Evolutionary conservation across 768 basidiomycete genomes (phyloP), one percentile per base, ranked within the genome.

Genomic region (Termitomyces sp.): DNA sequence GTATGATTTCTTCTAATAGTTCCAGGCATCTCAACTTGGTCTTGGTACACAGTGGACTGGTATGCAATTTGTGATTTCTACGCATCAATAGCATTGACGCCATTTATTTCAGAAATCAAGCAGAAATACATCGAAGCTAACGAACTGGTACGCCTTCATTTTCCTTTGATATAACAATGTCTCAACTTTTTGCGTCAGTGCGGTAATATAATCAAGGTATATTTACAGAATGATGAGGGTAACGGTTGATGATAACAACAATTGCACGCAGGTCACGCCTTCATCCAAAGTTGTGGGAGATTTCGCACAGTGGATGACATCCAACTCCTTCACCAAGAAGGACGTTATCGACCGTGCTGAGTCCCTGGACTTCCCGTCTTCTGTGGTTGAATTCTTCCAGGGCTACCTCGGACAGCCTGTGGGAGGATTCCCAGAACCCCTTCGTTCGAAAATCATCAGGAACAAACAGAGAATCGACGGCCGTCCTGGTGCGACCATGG

Each of bases 231-330:
- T 28, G 52, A 32, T 35, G 56, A 26, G 38, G 57, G 38, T 10
- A 28, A n/a, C 35, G n/a, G 20, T n/a, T 28, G 49, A 26, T 55
- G 24, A 38, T 43, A 50, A 16, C 11, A 45, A 28, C 33, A 33
- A 40, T 53, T 46, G 6, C 66, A 85, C 44, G 10, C 66, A 86
- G 85, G 96, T 98, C 65, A 99, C 97, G 26, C 97, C 97, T 32
- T 97, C 97, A 13, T 98, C 97, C 44, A 99, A 98, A 78, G 93
- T 96, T 49, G 95, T 98, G 50, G 97, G 97, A 26, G 97, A 99
- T 77, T 97, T 99, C 73, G 97, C 97, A 18, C 97, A 99, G 74
- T 97, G 90, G 89, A 95, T 98, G 94, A 95, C 94, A 36, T 91
- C 92, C 63, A 98, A 98, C 79, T 85, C 86, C 61, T 78, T 98